Conservation (phyloP, 208 protist genomes). For the Leishmania martiniquensis region DNA sequence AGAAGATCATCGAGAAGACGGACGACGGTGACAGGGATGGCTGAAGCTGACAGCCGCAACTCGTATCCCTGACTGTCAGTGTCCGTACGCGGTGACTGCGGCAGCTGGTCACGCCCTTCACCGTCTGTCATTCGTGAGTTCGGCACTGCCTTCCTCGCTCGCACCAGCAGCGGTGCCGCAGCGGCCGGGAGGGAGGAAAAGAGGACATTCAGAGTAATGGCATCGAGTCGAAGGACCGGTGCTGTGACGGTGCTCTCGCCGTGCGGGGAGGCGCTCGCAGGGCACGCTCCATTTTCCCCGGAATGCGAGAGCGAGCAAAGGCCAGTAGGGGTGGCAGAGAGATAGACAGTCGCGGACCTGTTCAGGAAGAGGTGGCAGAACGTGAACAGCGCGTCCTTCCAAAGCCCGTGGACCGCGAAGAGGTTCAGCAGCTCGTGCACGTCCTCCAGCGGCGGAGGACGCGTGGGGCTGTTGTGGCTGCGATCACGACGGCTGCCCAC, state of each 20-base stretch:
- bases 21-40: conserved; percentile 44
- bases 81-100: background rate
- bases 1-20: conserved; percentile 57
- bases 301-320: background rate
- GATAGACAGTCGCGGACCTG: conserved; percentile 14
- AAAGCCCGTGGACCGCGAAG: conserved; percentile 38
- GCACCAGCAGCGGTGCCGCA: background rate
- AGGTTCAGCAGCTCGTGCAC: conserved; percentile 64
- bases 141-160: background rate
- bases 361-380: conserved; percentile 51
- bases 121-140: background rate
- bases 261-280: no score
- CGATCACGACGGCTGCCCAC: background rate
- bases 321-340: conserved; percentile 11
- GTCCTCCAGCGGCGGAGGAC: conserved; percentile 37
- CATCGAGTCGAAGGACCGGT: conserved; percentile 33
- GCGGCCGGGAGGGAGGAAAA: conserved; percentile 53
- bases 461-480: background rate
- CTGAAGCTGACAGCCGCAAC: conserved; percentile 25
- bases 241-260: background rate
- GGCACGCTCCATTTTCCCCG: background rate
- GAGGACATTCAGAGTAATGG: conserved; percentile 56
- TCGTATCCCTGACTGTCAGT: background rate
- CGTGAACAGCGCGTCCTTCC: conserved; percentile 38
- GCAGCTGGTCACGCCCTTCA: background rate